phyloP scores from a whole-genome alignment of 352 stramenopile genomes.

The Phytophthora citricola region DNA sequence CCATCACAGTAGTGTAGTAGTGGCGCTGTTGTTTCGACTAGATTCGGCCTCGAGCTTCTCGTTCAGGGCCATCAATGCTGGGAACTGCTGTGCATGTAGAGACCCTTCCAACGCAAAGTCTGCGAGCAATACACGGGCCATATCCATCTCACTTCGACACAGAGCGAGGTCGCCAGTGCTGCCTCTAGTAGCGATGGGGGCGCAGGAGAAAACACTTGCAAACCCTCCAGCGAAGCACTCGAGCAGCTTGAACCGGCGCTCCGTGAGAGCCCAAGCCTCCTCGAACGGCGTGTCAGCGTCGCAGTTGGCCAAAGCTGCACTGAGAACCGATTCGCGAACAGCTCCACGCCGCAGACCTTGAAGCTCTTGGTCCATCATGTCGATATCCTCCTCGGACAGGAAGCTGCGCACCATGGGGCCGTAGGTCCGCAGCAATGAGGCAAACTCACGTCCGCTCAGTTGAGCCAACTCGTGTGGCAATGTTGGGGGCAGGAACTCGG shows the following conservation, averaged over 20 bases:
- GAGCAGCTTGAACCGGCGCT: constrained; percentile 51
- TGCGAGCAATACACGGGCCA: constrained; percentile 25
- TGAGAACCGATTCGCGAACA: constrained; percentile 28
- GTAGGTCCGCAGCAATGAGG: constrained; percentile 46
- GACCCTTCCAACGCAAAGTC: constrained; percentile 51
- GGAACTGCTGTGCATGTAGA: constrained; percentile 59
- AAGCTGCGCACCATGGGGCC: constrained; percentile 34
- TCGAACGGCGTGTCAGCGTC: constrained; percentile 46
- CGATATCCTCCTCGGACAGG: constrained; percentile 38
- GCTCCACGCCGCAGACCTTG: constrained; percentile 34
- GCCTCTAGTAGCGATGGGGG: constrained; percentile 10
- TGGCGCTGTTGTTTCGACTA: too few species aligned
- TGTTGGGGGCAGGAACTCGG: constrained; percentile 43
- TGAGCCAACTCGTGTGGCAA: constrained; percentile 58
- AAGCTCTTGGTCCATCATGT: constrained; percentile 43
- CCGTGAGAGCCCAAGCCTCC: constrained; percentile 42
- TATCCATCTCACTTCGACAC: constrained; percentile 33
- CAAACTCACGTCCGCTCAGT: constrained; percentile 58
- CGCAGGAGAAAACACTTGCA: constrained; percentile 49
- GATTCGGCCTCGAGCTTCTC: constrained; percentile 23
- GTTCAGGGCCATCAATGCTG: constrained; percentile 28
- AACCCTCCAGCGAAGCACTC: constrained; percentile 68
- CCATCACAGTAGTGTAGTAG: too few species aligned
- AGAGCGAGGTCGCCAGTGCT: constrained; percentile 30
- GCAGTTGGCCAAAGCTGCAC: constrained; percentile 29